Evolutionary conservation across 805 yeast genomes (phyloP), one percentile per base, ranked within the genome.

Genomic region (Komagataella populi): DNA sequence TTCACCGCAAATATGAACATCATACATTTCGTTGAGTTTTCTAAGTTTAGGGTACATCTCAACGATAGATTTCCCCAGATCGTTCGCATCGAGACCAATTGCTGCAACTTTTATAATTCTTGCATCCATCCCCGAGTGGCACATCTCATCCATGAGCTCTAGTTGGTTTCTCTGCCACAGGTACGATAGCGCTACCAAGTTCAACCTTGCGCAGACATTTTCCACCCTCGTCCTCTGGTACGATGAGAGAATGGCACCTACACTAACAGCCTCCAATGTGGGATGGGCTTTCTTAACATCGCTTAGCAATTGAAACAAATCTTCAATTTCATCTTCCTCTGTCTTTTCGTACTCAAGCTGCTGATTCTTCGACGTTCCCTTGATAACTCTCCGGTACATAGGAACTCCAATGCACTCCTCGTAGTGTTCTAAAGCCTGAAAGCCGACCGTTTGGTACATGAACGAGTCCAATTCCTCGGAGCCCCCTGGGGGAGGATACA

Each of bases 401-500:
- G 99, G 98, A 1, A 85, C 79, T 6, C 80, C 90, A 46, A 86
- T 68, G 59, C 96, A 86, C 54, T 81, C 73, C 2, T 76, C 69
- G 60, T 90, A 87, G 50, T 70, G 65, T 0, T 77, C 73, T 2
- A 93, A 72, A 3, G 85, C 78, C 55, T 84, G 87, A 64, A 86
- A 93, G 0, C 99, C 99, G 6, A 93, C 98, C 0, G 99, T 93
- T 66, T 93, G 99, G 65, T 87, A 93, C 99, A 93, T 93, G 62
- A 84, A 91, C 51, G 96, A 87, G 63, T 93, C 97, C 51, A 93
- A 68, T 64, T 93, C 99, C 50, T 66, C 69, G 57, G 71, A 59
- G 39, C 63, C 65, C 39, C 14, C 39, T 8, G 39, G 39, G 1
- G 73, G 72, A 1, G 96, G 96, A 59, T 80, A 79, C 54, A 93